phyloP scores from a whole-genome alignment of 2,329 filamentous ascomycete species.

The Ophiocordyceps unilateralis region DNA sequence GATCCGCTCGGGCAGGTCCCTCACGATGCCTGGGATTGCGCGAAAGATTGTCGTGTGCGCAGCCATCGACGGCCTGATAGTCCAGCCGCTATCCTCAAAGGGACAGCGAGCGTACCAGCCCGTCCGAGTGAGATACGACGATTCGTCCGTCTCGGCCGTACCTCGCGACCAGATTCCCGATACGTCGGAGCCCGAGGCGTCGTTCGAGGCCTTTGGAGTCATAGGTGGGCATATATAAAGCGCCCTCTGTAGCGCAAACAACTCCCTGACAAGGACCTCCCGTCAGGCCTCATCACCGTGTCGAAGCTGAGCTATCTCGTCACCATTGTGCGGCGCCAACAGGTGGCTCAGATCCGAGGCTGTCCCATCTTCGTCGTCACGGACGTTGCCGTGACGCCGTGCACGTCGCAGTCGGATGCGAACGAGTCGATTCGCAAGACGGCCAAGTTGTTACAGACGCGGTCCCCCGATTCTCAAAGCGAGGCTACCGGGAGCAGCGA shows the following conservation, averaged over 20 bases:
- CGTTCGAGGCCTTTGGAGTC: slow-evolving; percentile 42
- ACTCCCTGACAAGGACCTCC: background rate
- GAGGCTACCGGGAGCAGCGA: slow-evolving; percentile 29
- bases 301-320: slow-evolving; percentile 71
- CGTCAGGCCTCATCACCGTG: slow-evolving; percentile 63
- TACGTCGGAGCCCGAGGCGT: slow-evolving; percentile 24
- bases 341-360: slow-evolving; percentile 75
- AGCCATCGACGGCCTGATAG: slow-evolving; percentile 63
- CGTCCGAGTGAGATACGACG: slow-evolving; percentile 54
- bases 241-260: background rate
- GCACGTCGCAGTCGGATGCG: slow-evolving; percentile 60
- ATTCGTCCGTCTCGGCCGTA: slow-evolving; percentile 27
- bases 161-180: slow-evolving; percentile 29
- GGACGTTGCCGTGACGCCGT: slow-evolving; percentile 79
- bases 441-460: slow-evolving; percentile 20
- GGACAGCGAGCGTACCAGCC: slow-evolving; percentile 37
- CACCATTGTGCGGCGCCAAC: slow-evolving; percentile 68
- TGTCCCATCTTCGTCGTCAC: slow-evolving; percentile 74
- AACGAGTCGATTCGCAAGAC: slow-evolving; percentile 52
- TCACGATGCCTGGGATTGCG: slow-evolving; percentile 55
- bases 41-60: slow-evolving; percentile 70
- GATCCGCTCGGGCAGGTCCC: background rate
- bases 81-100: slow-evolving; percentile 52
- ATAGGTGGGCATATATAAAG: slow-evolving; percentile 25
- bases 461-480: slow-evolving; percentile 20